phyloP scores from a whole-genome alignment of 1,284 basidiomycete genomes.

The Ganoderma multipileum region DNA sequence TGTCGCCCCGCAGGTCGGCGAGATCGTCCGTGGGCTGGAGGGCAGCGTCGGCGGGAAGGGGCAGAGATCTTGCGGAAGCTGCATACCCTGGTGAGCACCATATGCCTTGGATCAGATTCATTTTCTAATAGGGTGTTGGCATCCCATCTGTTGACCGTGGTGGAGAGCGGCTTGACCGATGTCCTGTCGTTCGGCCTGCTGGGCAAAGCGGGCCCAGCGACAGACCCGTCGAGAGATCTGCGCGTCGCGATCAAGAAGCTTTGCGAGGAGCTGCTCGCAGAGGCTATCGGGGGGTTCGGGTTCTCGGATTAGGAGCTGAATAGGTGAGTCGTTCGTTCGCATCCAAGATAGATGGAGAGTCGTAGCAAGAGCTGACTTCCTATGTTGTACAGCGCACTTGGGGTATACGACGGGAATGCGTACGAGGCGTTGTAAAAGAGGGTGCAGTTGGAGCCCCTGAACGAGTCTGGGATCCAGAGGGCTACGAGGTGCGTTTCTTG shows the following conservation, averaged over 20 bases:
- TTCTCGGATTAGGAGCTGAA: constrained; percentile 82
- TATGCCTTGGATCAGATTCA: background rate
- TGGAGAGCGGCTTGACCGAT: constrained; percentile 62
- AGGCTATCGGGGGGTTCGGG: constrained; percentile 77
- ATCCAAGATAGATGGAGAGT: too few relatives aligned
- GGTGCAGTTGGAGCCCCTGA: constrained; percentile 72
- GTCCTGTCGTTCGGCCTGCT: constrained; percentile 63
- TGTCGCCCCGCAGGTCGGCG: constrained; percentile 59
- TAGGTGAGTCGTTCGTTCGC: constrained; percentile 49
- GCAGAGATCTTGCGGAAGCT: constrained; percentile 48
- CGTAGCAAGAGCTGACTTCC: too few relatives aligned
- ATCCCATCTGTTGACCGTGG: constrained; percentile 61
- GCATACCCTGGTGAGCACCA: constrained; percentile 52
- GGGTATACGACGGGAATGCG: constrained; percentile 70
- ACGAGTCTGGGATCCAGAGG: constrained; percentile 57
- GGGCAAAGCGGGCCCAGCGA: constrained; percentile 15
- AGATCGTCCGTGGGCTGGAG: constrained; percentile 49
- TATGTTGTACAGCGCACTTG: constrained; percentile 54
- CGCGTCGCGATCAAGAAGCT: constrained; percentile 59
- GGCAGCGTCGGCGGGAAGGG: constrained; percentile 33
- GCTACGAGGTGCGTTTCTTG: constrained; percentile 54
- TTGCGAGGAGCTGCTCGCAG: constrained; percentile 63
- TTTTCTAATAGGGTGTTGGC: too few relatives aligned
- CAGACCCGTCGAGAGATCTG: constrained; percentile 57
- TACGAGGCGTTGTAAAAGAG: constrained; percentile 74